These are phyloP conservation scores for Phytophthora quininea DNA, from an alignment of 352 stramenopile species.

Conservation along the genomic window DNA sequence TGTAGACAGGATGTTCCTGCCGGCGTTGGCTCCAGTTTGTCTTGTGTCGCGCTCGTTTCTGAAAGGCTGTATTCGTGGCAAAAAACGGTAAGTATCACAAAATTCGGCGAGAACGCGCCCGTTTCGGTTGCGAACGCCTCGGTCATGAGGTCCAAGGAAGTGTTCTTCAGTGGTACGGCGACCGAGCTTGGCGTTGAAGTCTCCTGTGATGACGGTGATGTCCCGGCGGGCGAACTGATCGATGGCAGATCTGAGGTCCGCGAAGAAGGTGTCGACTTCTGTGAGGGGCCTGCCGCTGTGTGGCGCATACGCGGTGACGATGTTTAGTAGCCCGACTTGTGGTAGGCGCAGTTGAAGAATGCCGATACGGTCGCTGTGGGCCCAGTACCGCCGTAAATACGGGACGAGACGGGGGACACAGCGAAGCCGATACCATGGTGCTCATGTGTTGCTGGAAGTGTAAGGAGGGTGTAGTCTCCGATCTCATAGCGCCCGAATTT, in stretches of 20 bases:
- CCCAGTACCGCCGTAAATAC: background rate
- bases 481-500: slow-evolving; percentile 29
- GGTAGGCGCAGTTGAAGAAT: background rate
- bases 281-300: background rate
- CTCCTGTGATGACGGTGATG: slow-evolving; percentile 1
- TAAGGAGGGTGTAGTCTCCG: slow-evolving; percentile 1
- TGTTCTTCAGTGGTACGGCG: background rate
- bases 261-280: background rate
- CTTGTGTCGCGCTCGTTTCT: background rate
- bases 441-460: too few species aligned
- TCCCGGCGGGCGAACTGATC: background rate
- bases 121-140: background rate
- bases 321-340: background rate
- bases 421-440: slow-evolving; percentile 1
- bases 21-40: background rate
- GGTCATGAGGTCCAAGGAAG: background rate
- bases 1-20: background rate
- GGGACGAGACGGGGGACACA: background rate
- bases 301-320: background rate
- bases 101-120: background rate
- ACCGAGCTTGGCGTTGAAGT: slow-evolving; percentile 1
- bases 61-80: background rate
- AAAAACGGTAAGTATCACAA: background rate
- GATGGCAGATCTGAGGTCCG: background rate
- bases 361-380: background rate